Evolutionary conservation across 1,284 basidiomycete genomes (phyloP).

Genomic region (Uromyces viciae-fabae): DNA sequence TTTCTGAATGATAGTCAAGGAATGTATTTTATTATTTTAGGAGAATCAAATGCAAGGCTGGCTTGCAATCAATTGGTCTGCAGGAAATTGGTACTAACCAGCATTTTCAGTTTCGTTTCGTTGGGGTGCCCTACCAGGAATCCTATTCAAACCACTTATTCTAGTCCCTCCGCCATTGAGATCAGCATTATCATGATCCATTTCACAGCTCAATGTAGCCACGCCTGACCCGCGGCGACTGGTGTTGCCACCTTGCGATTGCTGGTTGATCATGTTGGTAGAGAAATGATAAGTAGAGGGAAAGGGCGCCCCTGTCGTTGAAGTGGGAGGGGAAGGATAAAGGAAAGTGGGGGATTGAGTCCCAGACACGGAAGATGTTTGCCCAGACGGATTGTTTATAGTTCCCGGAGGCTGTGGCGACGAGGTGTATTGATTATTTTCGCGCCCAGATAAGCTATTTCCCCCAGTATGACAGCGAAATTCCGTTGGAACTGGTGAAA

Average conservation of each 20-base stretch:
- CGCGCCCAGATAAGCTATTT: neutral
- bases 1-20: no score
- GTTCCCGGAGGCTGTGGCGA: neutral
- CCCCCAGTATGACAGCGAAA: neutral
- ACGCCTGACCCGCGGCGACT: conserved; percentile 7
- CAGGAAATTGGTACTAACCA: neutral
- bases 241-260: neutral
- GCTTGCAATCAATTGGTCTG: no score
- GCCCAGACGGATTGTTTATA: neutral
- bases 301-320: neutral
- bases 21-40: no score
- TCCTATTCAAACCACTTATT: neutral
- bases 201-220: neutral
- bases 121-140: neutral
- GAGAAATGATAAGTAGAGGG: conserved; percentile 7
- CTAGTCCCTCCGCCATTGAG: neutral
- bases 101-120: neutral
- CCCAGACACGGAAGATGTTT: neutral
- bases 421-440: neutral
- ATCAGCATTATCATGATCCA: neutral
- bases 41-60: no score
- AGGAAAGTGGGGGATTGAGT: conserved; percentile 4
- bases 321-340: neutral
- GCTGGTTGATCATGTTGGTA: neutral
- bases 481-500: conserved; percentile 1